These are phyloP conservation scores for Elaeis oleifera DNA, from an alignment of 202 grass and related monocot species.

Conservation along the genomic window DNA sequence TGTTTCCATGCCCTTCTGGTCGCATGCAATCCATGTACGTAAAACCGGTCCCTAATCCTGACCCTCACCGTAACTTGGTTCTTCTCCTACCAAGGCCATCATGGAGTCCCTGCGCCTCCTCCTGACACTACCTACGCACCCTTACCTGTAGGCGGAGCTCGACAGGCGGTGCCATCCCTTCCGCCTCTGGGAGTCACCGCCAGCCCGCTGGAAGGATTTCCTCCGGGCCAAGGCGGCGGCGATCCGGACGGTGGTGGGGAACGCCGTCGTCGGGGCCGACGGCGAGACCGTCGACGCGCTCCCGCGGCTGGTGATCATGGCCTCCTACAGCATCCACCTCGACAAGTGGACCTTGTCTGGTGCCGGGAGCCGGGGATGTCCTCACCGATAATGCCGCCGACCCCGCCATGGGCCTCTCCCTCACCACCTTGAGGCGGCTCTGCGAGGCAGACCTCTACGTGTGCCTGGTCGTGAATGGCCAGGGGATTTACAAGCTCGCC, in stretches of 20 bases:
- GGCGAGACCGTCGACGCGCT: constrained; percentile 26
- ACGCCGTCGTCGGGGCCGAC: constrained; percentile 8
- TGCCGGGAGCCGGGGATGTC: constrained; percentile 33
- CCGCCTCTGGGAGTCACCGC: constrained; percentile 28
- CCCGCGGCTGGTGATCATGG: constrained; percentile 25
- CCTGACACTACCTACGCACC: constrained; percentile 20
- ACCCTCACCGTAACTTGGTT: too few relatives aligned
- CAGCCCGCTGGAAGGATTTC: constrained; percentile 7
- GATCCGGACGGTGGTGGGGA: constrained; percentile 26
- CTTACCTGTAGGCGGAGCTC: constrained; percentile 26
- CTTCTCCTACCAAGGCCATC: too few relatives aligned
- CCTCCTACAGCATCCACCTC: constrained; percentile 30
- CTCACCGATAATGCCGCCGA: constrained; percentile 37
- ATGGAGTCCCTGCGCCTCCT: constrained; percentile 31
- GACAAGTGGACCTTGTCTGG: constrained; percentile 31
- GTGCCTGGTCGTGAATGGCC: constrained; percentile 9
- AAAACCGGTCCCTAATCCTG: too few relatives aligned
- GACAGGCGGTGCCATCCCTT: constrained; percentile 26
- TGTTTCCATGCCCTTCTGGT: too few relatives aligned
- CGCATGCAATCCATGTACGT: too few relatives aligned
- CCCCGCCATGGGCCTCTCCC: constrained; percentile 30
- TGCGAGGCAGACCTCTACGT: constrained; percentile 18
- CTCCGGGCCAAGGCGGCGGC: constrained; percentile 3
- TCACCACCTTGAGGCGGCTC: constrained; percentile 25
- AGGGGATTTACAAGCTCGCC: constrained; percentile 20